phyloP scores from a whole-genome alignment of 108 stramenopile species.

The Fistulifera solaris region DNA sequence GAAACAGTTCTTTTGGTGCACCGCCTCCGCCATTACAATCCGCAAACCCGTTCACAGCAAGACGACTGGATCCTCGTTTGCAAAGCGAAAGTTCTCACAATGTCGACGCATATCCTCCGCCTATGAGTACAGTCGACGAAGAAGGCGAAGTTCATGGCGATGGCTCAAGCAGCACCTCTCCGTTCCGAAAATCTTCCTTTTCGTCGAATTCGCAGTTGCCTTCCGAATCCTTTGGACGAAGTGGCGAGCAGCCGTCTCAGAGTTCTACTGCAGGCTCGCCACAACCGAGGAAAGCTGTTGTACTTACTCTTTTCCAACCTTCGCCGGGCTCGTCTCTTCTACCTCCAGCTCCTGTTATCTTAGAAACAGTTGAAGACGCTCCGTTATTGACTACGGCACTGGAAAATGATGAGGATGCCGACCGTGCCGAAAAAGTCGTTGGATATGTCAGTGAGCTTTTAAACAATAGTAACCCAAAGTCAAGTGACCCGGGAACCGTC shows the following conservation, averaged over 20 bases:
- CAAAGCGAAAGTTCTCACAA: not conserved
- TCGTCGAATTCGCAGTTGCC: not conserved
- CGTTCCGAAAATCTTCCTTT: too few species aligned
- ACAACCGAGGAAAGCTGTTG: constrained; percentile 2
- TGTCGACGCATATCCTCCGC: not conserved
- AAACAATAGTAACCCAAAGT: not conserved
- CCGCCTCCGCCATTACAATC: not conserved
- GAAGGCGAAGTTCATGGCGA: not conserved
- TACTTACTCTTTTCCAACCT: not conserved
- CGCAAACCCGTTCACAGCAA: not conserved
- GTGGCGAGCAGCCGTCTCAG: not conserved
- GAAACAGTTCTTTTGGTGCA: too few species aligned
- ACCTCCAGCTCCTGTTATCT: not conserved
- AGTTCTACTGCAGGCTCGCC: not conserved
- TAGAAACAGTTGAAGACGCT: not conserved
- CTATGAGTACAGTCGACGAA: not conserved
- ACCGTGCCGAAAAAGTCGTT: constrained; percentile 23
- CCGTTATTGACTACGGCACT: constrained; percentile 4
- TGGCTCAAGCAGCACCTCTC: too few species aligned
- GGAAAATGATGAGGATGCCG: constrained; percentile 16
- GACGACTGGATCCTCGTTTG: not conserved
- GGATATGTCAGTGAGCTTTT: constrained; percentile 18
- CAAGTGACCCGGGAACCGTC: not conserved
- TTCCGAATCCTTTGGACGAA: constrained; percentile 7
- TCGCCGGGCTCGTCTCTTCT: not conserved